Conservation (phyloP, 2,329 filamentous ascomycete species). For the Paecilomyces sp. region DNA sequence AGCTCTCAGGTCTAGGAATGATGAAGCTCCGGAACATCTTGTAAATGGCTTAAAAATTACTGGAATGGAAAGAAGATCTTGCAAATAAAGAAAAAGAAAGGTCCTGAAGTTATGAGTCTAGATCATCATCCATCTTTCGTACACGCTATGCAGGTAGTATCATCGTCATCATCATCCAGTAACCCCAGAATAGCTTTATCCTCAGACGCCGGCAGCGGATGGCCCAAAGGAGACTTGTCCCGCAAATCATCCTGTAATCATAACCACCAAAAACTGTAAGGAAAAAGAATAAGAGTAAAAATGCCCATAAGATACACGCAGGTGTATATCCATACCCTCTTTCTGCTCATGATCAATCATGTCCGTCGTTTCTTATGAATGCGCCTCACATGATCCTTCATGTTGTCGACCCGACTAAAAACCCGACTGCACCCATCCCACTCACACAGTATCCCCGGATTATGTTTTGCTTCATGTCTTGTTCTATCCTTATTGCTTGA, state of each 20-base stretch:
- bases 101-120: neutral
- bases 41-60: neutral
- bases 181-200: neutral
- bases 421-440: conserved; percentile 52
- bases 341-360: neutral
- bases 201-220: neutral
- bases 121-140: neutral
- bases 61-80: neutral
- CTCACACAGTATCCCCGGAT: conserved; percentile 53
- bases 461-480: conserved; percentile 57
- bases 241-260: neutral
- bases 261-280: neutral
- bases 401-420: conserved; percentile 57
- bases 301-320: no score
- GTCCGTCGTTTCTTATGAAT: conserved; percentile 28
- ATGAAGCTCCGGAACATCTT: neutral
- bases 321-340: no score
- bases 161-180: neutral
- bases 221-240: neutral
- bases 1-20: neutral
- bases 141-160: neutral
- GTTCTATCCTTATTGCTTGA: conserved; percentile 57
- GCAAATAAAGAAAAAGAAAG: no score
- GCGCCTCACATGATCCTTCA: conserved; percentile 45
- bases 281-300: neutral